These are phyloP conservation scores for Alternaria triticina DNA, from an alignment of 2,329 filamentous ascomycete genomes.

Conservation along the genomic window DNA sequence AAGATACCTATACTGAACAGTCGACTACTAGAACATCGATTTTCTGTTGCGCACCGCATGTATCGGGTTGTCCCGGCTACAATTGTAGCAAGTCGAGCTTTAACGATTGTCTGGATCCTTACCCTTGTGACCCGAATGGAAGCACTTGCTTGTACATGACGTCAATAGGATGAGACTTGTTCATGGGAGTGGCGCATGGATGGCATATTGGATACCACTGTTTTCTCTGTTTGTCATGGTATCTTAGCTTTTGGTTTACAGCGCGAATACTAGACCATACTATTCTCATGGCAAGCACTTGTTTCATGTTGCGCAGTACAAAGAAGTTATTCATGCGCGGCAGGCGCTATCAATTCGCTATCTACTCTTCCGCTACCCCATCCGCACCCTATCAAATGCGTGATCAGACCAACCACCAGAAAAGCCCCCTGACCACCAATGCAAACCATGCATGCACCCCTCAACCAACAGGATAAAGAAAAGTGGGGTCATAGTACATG, in stretches of 20 bases:
- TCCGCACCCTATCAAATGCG: neutral
- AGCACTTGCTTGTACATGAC: neutral
- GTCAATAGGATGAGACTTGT: neutral
- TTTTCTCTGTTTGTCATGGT: no score
- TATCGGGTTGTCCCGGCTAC: neutral
- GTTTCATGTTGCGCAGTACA: no score
- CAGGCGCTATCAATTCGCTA: neutral
- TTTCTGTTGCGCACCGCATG: neutral
- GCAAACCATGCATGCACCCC: neutral
- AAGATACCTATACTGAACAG: neutral
- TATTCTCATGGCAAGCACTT: no score
- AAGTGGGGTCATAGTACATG: conserved; percentile 5
- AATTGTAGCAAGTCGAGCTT: neutral
- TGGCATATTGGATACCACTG: no score
- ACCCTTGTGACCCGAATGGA: neutral
- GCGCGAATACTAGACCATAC: no score
- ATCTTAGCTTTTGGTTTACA: no score
- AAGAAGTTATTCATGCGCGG: neutral
- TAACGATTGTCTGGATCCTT: neutral
- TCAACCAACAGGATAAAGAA: neutral
- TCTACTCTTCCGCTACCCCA: neutral
- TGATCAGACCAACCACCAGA: neutral
- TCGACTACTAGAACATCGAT: neutral
- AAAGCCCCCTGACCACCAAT: neutral
- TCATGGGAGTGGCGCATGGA: neutral